Base-by-base conservation (phyloP, 345 rosid species). In the Syzygium grande region DNA sequence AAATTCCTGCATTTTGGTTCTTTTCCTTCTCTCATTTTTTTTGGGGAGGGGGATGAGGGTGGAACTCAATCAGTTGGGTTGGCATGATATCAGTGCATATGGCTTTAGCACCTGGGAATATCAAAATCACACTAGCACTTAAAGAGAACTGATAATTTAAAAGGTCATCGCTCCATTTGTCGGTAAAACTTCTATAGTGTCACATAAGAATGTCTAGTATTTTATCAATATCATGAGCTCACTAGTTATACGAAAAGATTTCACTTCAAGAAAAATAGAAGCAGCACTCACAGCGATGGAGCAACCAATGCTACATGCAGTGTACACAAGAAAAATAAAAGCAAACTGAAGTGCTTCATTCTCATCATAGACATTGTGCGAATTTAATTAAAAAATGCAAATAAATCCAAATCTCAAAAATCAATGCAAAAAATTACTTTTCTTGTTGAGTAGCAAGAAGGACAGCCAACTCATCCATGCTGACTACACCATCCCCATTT, bases 391-490 rank as follows among this genome's bases (percentile, higher is more conserved):
- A 10, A 34, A 73, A 73, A 34, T 34, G 14, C 25, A 53, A 46
- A 29, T 30, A 56, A 54, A 89, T 86, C 14, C 5, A 59, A 54
- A 87, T 78, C 65, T 79, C 55, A 86, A 51, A 46, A 61, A 86
- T 65, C 52, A 85, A 85, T 85, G 41, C 59, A 41, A 80, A 87
- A 84, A 88, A 89, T 94, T 97, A 97, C 99, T 92, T 89, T 92
- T 96, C 98, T 85, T 96, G 99, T 90, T 97, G 98, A 91, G 91
- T 52, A 63, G 97, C 96, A 87, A 97, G 99, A 87, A 97, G 97
- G 83, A 89, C 93, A 91, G 99, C 99, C 92, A 97, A 90, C 94
- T 97, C 99, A 92, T 97, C 99, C 90, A 96, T 88, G 92, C 96
- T 93, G 90, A 97, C 99, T 91, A 90, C 94, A 88, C 94, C 98